A percentile compares a stretch with the other conserved stretches of the same genome.
phyloP scores from a whole-genome alignment of 345 rosid genomes.

The Murraya paniculata region DNA sequence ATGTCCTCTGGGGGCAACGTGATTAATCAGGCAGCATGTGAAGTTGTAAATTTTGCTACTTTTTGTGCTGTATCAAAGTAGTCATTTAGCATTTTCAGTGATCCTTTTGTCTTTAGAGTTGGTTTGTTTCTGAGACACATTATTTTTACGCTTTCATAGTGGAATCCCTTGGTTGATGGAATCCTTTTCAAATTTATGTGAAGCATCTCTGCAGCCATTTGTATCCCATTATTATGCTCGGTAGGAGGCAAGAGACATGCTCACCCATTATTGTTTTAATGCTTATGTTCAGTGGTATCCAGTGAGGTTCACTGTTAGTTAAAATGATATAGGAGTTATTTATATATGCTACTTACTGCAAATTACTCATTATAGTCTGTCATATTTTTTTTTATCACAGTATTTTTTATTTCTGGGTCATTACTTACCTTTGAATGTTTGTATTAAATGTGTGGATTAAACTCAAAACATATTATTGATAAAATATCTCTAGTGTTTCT shows the following conservation, averaged over 20 bases:
- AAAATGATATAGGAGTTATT: not conserved
- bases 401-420: not conserved
- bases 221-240: not conserved
- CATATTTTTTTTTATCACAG: not conserved
- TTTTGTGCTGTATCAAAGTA: not conserved
- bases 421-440: not conserved
- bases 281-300: not conserved
- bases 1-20: not conserved
- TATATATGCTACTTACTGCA: not conserved
- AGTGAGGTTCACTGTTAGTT: not conserved
- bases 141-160: not conserved
- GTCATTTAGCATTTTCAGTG: not conserved
- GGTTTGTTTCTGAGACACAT: not conserved
- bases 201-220: not conserved
- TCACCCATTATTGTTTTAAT: not conserved
- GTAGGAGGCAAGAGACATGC: not conserved
- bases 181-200: not conserved
- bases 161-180: not conserved
- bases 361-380: not conserved
- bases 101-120: not conserved
- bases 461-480: constrained; percentile 1
- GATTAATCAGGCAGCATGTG: not conserved
- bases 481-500: not conserved
- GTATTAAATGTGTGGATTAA: not conserved
- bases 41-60: not conserved